Evolutionary conservation across 257 asterid genomes (phyloP).

Genomic region (Linderniella brevidens): DNA sequence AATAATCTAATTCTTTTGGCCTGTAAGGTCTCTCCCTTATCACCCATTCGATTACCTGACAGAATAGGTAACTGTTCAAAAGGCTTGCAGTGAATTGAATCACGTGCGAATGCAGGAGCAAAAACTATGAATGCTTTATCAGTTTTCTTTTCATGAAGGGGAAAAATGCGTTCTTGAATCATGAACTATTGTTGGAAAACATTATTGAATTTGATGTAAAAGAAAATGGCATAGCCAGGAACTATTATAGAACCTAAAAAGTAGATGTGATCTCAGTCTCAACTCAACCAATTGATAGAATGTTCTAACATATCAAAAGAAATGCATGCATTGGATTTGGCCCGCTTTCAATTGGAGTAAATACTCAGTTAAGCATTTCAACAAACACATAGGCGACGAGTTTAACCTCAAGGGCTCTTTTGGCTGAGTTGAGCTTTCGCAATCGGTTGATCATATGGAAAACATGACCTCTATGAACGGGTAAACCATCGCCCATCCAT

Average conservation of each 20-base stretch:
- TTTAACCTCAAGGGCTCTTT: conserved; percentile 66
- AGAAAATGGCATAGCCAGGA: no score
- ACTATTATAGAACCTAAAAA: no score
- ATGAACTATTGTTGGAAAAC: no score
- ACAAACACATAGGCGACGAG: conserved; percentile 28
- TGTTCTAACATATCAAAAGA: no score
- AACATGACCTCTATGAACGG: conserved; percentile 60
- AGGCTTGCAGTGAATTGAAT: conserved; percentile 4
- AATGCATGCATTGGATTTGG: background rate
- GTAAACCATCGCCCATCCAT: conserved; percentile 95
- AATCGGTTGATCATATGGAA: conserved; percentile 63
- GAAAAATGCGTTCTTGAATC: no score
- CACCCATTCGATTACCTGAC: conserved; percentile 93
- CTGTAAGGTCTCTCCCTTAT: conserved; percentile 82
- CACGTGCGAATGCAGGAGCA: background rate
- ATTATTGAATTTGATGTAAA: no score
- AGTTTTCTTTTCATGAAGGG: no score
- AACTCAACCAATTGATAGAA: no score
- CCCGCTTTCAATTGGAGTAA: no score
- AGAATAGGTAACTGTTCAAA: conserved; percentile 4
- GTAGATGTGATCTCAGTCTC: no score
- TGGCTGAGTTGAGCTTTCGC: conserved; percentile 47
- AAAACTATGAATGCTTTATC: no score
- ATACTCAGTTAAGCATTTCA: conserved; percentile 14
- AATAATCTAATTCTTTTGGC: conserved; percentile 71